Conservation (phyloP, 352 stramenopile species). For the Phytophthora tentaculata region DNA sequence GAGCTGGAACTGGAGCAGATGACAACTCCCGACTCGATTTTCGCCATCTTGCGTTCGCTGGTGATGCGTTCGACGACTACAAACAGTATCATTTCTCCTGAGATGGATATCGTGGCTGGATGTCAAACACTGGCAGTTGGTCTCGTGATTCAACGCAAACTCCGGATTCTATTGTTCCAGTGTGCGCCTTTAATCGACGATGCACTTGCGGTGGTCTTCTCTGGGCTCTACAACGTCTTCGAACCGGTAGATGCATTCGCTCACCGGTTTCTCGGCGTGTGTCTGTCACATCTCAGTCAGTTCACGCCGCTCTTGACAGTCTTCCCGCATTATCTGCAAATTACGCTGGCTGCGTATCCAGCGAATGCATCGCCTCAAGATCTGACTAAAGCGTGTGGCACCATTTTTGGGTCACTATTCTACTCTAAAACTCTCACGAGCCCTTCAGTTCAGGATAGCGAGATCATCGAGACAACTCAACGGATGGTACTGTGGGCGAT, state of each 20-base stretch:
- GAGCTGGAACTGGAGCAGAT: conserved; percentile 45
- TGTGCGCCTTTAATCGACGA: conserved; percentile 44
- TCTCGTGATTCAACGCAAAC: conserved; percentile 57
- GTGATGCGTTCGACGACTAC: conserved; percentile 18
- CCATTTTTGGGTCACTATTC: conserved; percentile 61
- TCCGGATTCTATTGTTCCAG: conserved; percentile 56
- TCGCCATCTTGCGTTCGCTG: conserved; percentile 42
- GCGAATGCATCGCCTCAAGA: conserved; percentile 34
- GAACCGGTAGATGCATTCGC: conserved; percentile 58
- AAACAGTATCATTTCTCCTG: conserved; percentile 22
- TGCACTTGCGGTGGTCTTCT: conserved; percentile 55
- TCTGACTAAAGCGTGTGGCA: conserved; percentile 51
- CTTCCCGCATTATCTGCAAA: conserved; percentile 61
- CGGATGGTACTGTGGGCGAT: conserved; percentile 62
- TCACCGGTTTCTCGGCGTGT: conserved; percentile 57
- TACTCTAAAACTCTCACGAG: conserved; percentile 39
- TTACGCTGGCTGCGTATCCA: conserved; percentile 54
- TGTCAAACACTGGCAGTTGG: conserved; percentile 52
- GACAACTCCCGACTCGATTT: conserved; percentile 29
- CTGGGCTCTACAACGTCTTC: conserved; percentile 54
- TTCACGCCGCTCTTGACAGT: conserved; percentile 58
- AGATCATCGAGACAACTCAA: conserved; percentile 20
- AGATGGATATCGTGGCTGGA: conserved; percentile 45
- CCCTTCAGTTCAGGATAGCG: conserved; percentile 7
- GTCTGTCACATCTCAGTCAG: conserved; percentile 50